Base-by-base conservation (phyloP, 345 rosid genomes). In the Citrus unshiu region DNA sequence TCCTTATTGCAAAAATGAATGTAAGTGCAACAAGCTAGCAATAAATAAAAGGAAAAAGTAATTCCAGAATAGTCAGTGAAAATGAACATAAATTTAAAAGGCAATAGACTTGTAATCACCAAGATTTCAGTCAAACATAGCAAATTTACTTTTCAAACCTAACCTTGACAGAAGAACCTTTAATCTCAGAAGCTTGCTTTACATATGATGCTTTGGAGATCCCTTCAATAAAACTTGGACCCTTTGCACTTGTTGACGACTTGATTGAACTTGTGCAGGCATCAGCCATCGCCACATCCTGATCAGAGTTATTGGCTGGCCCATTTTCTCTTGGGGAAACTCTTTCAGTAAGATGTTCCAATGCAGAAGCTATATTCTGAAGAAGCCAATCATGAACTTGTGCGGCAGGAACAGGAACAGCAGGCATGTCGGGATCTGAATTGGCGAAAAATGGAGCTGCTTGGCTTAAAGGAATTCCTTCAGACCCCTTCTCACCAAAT, bases 341-440 rank as follows among this genome's bases (percentile, higher is more conserved):
- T 87, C 93, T 93, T 87, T 94, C 99, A 61, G 96, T 88, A 74
- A 88, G 86, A 78, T 80, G 87, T 74, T 94, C 96, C 90, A 94
- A 83, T 39, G 97, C 91, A 63, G 95, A 81, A 73, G 92, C 83
- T 75, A 97, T 94, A 78, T 88, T 92, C 82, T 94, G 91, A 63
- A 90, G 81, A 83, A 97, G 89, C 99, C 99, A 97, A 70, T 90
- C 97, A 80, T 85, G 96, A 81, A 92, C 98, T 85, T 97, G 98
- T 58, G 90, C 74, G 37, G 93, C 92, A 74, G 99, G 90, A 80
- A 93, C 98, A 40, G 98, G 97, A 83, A 85, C 95, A 56, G 98
- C 98, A 63, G 98, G 99, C 99, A 94, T 97, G 85, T 92, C 98
- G 7, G 99, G 98, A 88, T 97, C 99, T 49, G 99, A 92, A 87